Evolutionary conservation across 345 rosid genomes (phyloP), one percentile per base, ranked within the genome.

Genomic region (Acer campestre): DNA sequence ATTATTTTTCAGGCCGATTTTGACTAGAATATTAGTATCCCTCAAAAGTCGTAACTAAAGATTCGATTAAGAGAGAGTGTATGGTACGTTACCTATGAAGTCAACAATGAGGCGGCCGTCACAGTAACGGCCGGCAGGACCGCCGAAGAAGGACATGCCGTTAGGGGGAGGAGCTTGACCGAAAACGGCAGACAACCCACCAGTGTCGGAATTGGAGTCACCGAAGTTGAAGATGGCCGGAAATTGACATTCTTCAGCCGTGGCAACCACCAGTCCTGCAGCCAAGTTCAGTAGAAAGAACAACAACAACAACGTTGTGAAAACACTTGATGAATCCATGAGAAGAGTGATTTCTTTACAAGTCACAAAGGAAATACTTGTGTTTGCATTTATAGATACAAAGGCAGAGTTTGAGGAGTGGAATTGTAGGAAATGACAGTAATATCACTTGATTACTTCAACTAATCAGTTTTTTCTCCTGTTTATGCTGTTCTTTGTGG

Each of bases 201-300:
- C 98, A 40, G 97, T 95, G 76, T 92, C 98, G 40, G 98, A 95
- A 78, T 95, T 95, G 0, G 98, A 95, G 86, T 95, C 98, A 1
- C 98, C 97, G 10, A 95, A 93, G 90, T 95, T 93, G 82, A 89
- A 93, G 71, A 93, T 88, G 31, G 94, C 99, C 3, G 94, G 97
- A 49, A 91, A 87, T 38, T 82, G 40, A 16, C 94, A 91, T 46
- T 67, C 0, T 6, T 77, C 7, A 67, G 58, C 51, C 58, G 38
- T 0, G 49, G 73, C 86, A 40, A 69, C 14, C 38, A 38, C 79
- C 0, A 12, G 48, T 7, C 38, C 3, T 48, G 75, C 48, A 44
- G 14, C 61, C 10, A 75, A 49, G 73, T 40, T 70, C 14, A 31
- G 4, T 2, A 59, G 63, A 6, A 22, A 58, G 12, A 62, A 20